These are phyloP conservation scores for Daldinia childiae DNA, from an alignment of 495 filamentous ascomycete species.

Conservation along the genomic window DNA sequence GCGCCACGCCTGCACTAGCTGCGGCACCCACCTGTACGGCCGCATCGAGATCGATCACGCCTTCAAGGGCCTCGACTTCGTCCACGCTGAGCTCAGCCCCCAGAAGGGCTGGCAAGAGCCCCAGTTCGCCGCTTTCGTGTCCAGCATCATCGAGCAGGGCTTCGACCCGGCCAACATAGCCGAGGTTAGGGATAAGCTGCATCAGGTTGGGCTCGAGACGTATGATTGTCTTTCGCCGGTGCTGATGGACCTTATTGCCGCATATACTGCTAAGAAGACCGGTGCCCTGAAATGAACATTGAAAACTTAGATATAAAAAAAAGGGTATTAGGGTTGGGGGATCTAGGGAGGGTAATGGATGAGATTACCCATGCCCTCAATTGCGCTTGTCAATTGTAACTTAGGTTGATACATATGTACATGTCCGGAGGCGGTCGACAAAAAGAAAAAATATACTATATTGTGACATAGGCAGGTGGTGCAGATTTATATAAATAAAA, in stretches of 20 bases:
- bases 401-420: neutral
- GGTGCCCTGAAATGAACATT: constrained; percentile 32
- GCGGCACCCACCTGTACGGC: constrained; percentile 66
- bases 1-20: constrained; percentile 65
- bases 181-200: constrained; percentile 59
- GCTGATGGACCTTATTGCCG: constrained; percentile 68
- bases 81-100: constrained; percentile 66
- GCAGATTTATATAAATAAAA: constrained; percentile 17
- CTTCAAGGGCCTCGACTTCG: constrained; percentile 70
- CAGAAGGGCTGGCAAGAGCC: constrained; percentile 69
- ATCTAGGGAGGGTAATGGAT: neutral
- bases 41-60: constrained; percentile 68
- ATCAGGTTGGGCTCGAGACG: constrained; percentile 58
- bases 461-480: constrained; percentile 1
- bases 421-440: neutral
- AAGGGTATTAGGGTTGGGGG: neutral
- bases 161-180: constrained; percentile 62
- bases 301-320: neutral
- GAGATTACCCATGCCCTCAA: neutral
- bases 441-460: neutral
- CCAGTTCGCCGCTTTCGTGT: constrained; percentile 70
- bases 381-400: constrained; percentile 4
- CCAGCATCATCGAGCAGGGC: constrained; percentile 69
- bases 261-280: constrained; percentile 60
- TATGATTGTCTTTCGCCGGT: constrained; percentile 66